Conservation (phyloP, 129 eudicot genomes). For the Helianthus tuberosus region DNA sequence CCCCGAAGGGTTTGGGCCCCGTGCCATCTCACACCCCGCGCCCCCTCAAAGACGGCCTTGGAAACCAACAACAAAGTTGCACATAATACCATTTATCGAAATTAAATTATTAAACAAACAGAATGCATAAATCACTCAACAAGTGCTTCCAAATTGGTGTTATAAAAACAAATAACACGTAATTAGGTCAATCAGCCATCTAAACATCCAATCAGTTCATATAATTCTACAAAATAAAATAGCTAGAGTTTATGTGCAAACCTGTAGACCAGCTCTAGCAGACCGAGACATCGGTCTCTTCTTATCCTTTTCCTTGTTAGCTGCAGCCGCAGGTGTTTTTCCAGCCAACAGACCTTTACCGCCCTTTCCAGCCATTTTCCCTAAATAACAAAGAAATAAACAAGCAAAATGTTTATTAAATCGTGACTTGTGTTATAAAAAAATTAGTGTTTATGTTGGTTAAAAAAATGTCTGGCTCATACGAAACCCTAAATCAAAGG, state of each 20-base stretch:
- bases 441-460: background rate
- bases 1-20: too few species aligned
- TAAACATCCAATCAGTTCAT: background rate
- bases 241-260: background rate
- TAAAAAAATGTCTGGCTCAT: background rate
- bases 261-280: constrained; percentile 18
- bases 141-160: background rate
- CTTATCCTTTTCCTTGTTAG: constrained; percentile 15
- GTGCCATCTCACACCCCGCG: too few species aligned
- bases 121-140: background rate
- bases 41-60: too few species aligned
- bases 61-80: background rate
- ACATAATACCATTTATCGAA: background rate
- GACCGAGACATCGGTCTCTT: constrained; percentile 8
- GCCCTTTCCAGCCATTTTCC: constrained; percentile 1
- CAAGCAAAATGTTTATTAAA: background rate
- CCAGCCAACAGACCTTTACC: constrained; percentile 9
- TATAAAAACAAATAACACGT: background rate
- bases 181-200: background rate
- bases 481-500: background rate
- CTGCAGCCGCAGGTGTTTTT: constrained; percentile 16
- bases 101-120: background rate
- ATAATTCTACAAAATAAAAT: background rate
- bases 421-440: too few species aligned
- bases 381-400: background rate